Percentiles rank a stretch among this genome's conserved stretches.
Evolutionary conservation across 1,284 basidiomycete genomes (phyloP).

Genomic region (Papiliotrema terrestris): DNA sequence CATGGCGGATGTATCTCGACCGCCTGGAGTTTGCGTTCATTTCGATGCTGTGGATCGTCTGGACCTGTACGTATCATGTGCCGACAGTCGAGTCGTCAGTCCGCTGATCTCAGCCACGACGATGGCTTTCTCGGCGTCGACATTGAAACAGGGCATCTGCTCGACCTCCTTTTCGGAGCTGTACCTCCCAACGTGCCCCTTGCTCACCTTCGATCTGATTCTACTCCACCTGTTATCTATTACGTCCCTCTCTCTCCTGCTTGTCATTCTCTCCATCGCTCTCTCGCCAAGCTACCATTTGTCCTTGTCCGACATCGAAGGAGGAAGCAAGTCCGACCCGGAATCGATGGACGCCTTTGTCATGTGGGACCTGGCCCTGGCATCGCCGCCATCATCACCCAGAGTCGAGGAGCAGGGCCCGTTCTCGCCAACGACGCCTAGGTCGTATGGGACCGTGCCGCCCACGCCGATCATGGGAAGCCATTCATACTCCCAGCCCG

Average conservation of each 20-base stretch:
- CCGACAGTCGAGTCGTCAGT: not conserved
- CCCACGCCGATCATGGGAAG: not conserved
- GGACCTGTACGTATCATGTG: constrained; percentile 31
- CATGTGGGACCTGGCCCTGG: constrained; percentile 42
- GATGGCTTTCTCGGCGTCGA: constrained; percentile 39
- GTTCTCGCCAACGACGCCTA: not conserved
- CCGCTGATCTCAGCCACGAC: constrained; percentile 29
- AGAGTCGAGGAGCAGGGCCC: not conserved
- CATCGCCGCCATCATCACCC: constrained; percentile 20
- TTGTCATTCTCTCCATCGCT: constrained; percentile 31
- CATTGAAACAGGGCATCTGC: constrained; percentile 29
- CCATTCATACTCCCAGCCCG: not conserved
- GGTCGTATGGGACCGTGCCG: constrained; percentile 9
- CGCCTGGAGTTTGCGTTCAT: constrained; percentile 34
- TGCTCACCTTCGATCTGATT: constrained; percentile 35
- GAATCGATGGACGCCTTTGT: constrained; percentile 20
- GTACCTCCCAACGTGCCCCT: constrained; percentile 29
- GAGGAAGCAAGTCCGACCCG: constrained; percentile 6
- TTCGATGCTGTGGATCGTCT: constrained; percentile 36
- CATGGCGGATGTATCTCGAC: constrained; percentile 35
- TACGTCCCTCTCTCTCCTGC: constrained; percentile 22
- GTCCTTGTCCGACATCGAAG: not conserved
- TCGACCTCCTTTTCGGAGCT: constrained; percentile 9
- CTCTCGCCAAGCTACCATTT: constrained; percentile 20
- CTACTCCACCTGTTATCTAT: constrained; percentile 31